phyloP scores from a whole-genome alignment of 805 yeast genomes.

The Sporopachydermia lactativora region DNA sequence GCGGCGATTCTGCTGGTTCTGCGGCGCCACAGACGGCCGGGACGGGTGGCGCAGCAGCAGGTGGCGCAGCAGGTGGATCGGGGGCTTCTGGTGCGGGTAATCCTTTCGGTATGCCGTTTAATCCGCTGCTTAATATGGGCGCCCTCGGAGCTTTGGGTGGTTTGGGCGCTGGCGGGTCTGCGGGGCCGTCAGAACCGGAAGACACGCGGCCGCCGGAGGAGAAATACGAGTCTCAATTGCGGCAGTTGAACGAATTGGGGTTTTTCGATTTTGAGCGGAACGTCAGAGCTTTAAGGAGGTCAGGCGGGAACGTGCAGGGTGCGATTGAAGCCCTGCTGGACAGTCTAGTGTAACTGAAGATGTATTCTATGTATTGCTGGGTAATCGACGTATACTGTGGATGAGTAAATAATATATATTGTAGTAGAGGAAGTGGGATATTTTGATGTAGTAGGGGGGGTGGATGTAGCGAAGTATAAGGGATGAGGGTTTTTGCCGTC shows the following conservation, averaged over 20 bases:
- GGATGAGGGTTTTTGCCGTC: no score
- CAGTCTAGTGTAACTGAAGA: constrained; percentile 37
- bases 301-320: constrained; percentile 96
- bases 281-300: constrained; percentile 81
- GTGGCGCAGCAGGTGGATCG: constrained; percentile 29
- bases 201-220: constrained; percentile 73
- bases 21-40: constrained; percentile 11
- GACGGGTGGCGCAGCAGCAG: constrained; percentile 16
- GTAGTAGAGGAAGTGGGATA: no score
- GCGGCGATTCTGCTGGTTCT: constrained; percentile 12
- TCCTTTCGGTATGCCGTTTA: background rate
- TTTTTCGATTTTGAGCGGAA: constrained; percentile 87
- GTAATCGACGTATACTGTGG: no score
- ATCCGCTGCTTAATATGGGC: constrained; percentile 2
- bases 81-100: constrained; percentile 2
- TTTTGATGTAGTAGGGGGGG: no score
- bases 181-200: constrained; percentile 25
- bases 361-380: no score
- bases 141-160: constrained; percentile 3
- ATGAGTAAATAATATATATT: no score
- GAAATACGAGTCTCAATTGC: constrained; percentile 53
- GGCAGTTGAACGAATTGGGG: constrained; percentile 73
- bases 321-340: constrained; percentile 79
- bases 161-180: constrained; percentile 7
- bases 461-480: no score